These are phyloP conservation scores for Ceratocystis eucalypticola DNA, from an alignment of 2,329 filamentous ascomycete species.

Conservation along the genomic window DNA sequence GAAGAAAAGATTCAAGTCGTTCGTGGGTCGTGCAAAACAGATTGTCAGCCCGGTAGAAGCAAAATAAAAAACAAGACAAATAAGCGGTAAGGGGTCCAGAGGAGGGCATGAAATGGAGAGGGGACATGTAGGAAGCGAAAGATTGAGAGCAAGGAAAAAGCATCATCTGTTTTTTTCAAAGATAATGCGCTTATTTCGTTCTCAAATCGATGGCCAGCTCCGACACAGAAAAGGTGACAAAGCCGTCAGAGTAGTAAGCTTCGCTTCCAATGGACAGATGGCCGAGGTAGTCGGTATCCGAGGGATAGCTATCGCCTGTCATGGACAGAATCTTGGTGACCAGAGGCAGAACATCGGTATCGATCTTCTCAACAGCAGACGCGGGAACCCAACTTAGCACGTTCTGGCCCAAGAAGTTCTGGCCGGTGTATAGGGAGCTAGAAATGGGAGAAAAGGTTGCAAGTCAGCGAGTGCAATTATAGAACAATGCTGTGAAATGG, in stretches of 20 bases:
- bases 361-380: constrained; percentile 29
- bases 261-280: constrained; percentile 41
- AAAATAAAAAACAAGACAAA: background rate
- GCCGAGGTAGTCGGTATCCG: constrained; percentile 34
- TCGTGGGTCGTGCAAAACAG: constrained; percentile 11
- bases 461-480: background rate
- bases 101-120: constrained; percentile 2
- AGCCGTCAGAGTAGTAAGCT: constrained; percentile 30
- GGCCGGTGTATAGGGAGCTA: constrained; percentile 32
- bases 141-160: background rate
- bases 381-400: constrained; percentile 39
- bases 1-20: background rate
- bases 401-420: constrained; percentile 30
- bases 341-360: constrained; percentile 35
- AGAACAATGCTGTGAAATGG: background rate
- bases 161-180: background rate
- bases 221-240: constrained; percentile 37
- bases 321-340: constrained; percentile 29
- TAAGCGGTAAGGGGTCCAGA: too few species aligned
- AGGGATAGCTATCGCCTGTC: constrained; percentile 28
- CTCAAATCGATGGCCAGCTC: constrained; percentile 28
- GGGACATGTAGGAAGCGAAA: constrained; percentile 2
- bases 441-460: constrained; percentile 14
- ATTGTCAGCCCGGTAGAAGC: background rate
- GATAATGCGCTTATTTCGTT: constrained; percentile 19